A percentile compares a stretch with the other conserved stretches of the same genome.
Conservation (phyloP, 805 yeast species). For the Nakazawaea peltata region DNA sequence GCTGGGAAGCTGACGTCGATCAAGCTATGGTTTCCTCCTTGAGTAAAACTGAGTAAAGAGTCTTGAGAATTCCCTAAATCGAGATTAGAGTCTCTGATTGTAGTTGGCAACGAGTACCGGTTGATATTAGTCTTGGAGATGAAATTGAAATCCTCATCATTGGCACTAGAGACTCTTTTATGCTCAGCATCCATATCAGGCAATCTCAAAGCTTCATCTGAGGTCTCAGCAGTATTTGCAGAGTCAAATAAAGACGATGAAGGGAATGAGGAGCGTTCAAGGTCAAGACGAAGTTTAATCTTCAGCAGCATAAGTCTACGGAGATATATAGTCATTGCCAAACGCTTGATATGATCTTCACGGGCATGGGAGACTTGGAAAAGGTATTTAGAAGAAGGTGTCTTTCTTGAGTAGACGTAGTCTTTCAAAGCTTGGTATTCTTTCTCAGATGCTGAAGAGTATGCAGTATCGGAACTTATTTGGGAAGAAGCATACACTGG, state of each 20-base stretch:
- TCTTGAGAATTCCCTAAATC: too few relatives aligned
- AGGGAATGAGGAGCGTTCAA: conserved; percentile 10
- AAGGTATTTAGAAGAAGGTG: conserved; percentile 13
- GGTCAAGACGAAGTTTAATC: conserved; percentile 18
- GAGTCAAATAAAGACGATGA: too few relatives aligned
- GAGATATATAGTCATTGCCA: conserved; percentile 22
- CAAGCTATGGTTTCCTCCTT: neutral
- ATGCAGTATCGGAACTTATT: too few relatives aligned
- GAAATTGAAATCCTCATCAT: neutral
- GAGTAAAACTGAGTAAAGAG: neutral
- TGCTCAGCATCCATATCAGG: too few relatives aligned
- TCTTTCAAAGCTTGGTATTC: conserved; percentile 15
- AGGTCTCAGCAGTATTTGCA: too few relatives aligned
- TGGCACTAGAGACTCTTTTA: neutral
- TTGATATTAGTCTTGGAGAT: neutral
- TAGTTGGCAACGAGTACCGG: too few relatives aligned
- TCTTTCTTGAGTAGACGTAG: conserved; percentile 12
- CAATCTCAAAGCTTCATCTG: too few relatives aligned
- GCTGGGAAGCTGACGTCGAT: neutral
- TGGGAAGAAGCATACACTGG: too few relatives aligned
- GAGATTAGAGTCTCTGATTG: too few relatives aligned
- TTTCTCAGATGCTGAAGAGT: conserved; percentile 12
- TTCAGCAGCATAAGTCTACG: conserved; percentile 23
- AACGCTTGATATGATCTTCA: conserved; percentile 13
- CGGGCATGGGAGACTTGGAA: conserved; percentile 8